A percentile compares a stretch with the other conserved stretches of the same genome.
Evolutionary conservation across 768 basidiomycete genomes (phyloP).

Genomic region (Tylopilus rubrobrunneus): DNA sequence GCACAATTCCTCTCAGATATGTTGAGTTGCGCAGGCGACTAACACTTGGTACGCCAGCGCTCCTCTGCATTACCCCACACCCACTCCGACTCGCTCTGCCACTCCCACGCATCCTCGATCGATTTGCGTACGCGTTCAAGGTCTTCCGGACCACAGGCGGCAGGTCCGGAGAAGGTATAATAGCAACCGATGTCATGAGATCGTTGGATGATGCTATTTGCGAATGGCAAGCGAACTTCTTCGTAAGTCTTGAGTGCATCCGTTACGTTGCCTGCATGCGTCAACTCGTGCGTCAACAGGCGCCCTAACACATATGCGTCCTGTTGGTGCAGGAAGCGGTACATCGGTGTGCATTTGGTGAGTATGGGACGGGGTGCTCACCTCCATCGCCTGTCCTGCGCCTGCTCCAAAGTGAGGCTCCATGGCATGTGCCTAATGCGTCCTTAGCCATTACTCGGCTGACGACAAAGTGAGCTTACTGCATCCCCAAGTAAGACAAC

Average conservation of each 20-base stretch:
- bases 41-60: conserved; percentile 4
- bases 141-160: conserved; percentile 1
- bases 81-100: conserved; percentile 9
- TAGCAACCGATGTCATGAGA: conserved; percentile 21
- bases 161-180: conserved; percentile 19
- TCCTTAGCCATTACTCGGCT: neutral
- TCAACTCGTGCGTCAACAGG: conserved; percentile 22
- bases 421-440: conserved; percentile 42
- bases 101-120: conserved; percentile 19
- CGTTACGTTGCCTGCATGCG: conserved; percentile 20
- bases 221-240: conserved; percentile 29
- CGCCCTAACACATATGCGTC: conserved; percentile 32
- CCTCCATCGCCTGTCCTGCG: conserved; percentile 50
- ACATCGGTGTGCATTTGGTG: neutral
- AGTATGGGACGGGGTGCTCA: conserved; percentile 12
- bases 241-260: conserved; percentile 32
- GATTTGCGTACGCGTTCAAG: conserved; percentile 6
- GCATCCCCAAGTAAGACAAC: conserved; percentile 50
- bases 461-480: conserved; percentile 21
- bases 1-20: too few species aligned
- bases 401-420: conserved; percentile 45
- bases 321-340: neutral
- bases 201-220: conserved; percentile 18
- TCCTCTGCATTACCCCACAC: conserved; percentile 12
- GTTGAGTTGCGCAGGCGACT: neutral